Percentiles rank a stretch among this genome's conserved stretches.
Evolutionary conservation across 2,329 filamentous ascomycete species (phyloP).

Genomic region (Aspergillus alliaceus): DNA sequence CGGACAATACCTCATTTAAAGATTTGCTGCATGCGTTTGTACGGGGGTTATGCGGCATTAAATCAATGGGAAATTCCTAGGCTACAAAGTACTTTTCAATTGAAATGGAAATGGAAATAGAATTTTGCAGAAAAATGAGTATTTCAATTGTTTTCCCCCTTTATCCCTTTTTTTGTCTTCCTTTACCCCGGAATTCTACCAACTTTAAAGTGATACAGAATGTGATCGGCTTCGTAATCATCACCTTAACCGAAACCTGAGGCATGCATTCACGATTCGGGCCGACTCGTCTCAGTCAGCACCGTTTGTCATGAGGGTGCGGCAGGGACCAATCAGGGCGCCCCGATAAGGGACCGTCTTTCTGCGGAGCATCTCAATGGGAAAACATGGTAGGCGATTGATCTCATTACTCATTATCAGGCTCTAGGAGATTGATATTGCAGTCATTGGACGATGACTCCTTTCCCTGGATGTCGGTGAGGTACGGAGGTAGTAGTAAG

Average conservation of each 20-base stretch:
- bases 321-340: constrained; percentile 23
- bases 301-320: constrained; percentile 30
- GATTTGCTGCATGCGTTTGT: not conserved
- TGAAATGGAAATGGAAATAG: no score
- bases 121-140: no score
- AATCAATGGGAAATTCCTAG: no score
- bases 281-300: constrained; percentile 28
- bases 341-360: constrained; percentile 28
- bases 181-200: no score
- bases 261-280: constrained; percentile 4
- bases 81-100: no score
- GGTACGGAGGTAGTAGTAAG: not conserved
- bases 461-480: not conserved
- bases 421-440: not conserved
- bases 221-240: no score
- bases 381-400: not conserved
- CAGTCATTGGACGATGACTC: not conserved
- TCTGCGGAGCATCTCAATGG: constrained; percentile 6
- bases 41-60: not conserved
- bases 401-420: not conserved
- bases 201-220: no score
- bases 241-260: no score
- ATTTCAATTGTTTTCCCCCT: no score
- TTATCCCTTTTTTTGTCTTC: not conserved
- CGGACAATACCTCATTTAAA: constrained; percentile 5